Conservation (phyloP, 148 eudicot genomes). For the Chenopodium formosanum region DNA sequence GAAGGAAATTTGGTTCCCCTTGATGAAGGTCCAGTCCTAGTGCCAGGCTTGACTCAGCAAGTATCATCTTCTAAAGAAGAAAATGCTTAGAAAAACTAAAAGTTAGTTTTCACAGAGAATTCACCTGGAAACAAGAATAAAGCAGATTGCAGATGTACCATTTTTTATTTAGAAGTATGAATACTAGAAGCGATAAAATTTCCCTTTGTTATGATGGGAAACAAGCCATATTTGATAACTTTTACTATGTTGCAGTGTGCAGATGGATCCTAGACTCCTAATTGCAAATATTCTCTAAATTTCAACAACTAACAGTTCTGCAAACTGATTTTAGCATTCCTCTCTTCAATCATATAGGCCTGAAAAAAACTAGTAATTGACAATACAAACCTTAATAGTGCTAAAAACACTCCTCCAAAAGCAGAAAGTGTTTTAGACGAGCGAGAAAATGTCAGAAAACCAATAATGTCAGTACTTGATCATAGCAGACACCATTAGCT, state of each 20-base stretch:
- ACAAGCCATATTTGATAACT: neutral
- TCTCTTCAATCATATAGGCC: neutral
- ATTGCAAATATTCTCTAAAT: neutral
- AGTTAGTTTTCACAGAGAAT: neutral
- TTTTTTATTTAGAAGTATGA: no score
- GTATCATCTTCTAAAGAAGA: slow-evolving; percentile 14
- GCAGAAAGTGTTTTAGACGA: neutral
- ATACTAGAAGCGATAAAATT: neutral
- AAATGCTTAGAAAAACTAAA: neutral
- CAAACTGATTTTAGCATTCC: neutral
- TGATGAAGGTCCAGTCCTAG: slow-evolving; percentile 33
- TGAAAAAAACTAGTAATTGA: neutral
- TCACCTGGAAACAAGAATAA: neutral
- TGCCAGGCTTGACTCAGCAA: slow-evolving; percentile 26
- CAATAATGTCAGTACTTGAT: neutral
- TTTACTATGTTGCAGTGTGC: neutral
- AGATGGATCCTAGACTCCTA: neutral
- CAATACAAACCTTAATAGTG: no score
- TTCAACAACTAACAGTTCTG: neutral
- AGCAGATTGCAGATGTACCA: neutral
- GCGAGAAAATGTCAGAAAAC: neutral
- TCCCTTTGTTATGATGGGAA: neutral
- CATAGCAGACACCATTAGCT: neutral
- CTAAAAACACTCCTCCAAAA: neutral
- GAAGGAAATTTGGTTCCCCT: slow-evolving; percentile 12